Percentiles rank a stretch among this genome's conserved stretches.
Evolutionary conservation across 2,329 filamentous ascomycete species (phyloP).

Genomic region (Dichotomopilus funicola): DNA sequence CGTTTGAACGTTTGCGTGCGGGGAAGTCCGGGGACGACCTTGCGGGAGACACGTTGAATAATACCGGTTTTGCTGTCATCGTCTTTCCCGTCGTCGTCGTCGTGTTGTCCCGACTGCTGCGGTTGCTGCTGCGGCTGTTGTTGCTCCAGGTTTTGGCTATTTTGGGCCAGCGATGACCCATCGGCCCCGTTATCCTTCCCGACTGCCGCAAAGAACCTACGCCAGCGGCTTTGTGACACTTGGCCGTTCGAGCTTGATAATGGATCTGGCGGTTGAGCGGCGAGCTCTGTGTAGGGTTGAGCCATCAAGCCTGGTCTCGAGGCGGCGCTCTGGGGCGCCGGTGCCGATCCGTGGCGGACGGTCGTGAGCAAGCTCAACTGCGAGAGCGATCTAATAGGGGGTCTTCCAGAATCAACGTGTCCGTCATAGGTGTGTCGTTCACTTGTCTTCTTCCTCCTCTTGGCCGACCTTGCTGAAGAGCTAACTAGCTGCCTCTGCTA

Average conservation of each 20-base stretch:
- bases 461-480: too few species aligned
- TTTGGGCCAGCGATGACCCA: constrained; percentile 9
- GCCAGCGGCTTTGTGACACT: constrained; percentile 24
- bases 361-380: too few species aligned
- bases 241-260: constrained; percentile 16
- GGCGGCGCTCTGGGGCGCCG: not conserved
- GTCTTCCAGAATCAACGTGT: too few species aligned
- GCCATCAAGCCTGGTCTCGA: constrained; percentile 23
- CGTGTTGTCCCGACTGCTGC: too few species aligned
- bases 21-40: constrained; percentile 72
- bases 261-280: constrained; percentile 15
- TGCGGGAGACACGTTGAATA: constrained; percentile 42
- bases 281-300: constrained; percentile 19
- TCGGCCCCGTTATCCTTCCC: constrained; percentile 23
- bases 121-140: constrained; percentile 3
- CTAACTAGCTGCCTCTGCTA: not conserved
- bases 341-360: not conserved
- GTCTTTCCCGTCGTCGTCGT: not conserved
- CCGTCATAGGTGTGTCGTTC: too few species aligned
- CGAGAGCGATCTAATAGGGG: too few species aligned
- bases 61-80: constrained; percentile 31
- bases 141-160: constrained; percentile 14
- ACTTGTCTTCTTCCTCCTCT: too few species aligned
- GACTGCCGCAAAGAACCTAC: constrained; percentile 22
- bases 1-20: constrained; percentile 73